Evolutionary conservation across 2,329 filamentous ascomycete species (phyloP).

Genomic region (Calonectria crousiana): DNA sequence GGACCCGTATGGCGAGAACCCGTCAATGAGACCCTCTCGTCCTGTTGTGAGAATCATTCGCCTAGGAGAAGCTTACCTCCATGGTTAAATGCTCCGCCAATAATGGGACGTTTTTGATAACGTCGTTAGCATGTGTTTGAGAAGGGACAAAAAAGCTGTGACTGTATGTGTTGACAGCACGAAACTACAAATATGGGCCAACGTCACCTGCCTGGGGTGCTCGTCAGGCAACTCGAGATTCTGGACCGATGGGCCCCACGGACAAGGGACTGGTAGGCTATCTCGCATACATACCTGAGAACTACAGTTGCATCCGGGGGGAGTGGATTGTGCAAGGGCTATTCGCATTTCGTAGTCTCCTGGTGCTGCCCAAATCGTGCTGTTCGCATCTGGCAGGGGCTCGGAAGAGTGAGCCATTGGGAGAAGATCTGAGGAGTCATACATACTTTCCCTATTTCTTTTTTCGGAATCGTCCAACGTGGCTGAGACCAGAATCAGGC

Average conservation of each 20-base stretch:
- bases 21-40: not conserved
- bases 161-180: constrained; percentile 30
- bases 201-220: constrained; percentile 7
- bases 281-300: constrained; percentile 1
- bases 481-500: constrained; percentile 4
- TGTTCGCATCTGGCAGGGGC: not conserved
- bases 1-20: not conserved
- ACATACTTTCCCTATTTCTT: not conserved
- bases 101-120: not conserved
- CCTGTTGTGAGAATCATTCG: not conserved
- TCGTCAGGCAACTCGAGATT: not conserved
- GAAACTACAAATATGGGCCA: constrained; percentile 32
- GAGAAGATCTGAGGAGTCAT: not conserved
- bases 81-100: not conserved
- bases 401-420: not conserved
- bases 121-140: not conserved
- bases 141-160: not conserved
- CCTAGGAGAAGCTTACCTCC: not conserved
- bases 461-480: not conserved
- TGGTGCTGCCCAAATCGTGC: not conserved
- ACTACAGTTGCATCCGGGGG: not conserved
- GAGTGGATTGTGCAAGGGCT: not conserved
- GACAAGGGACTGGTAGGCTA: not conserved
- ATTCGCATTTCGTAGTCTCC: not conserved
- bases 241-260: constrained; percentile 1